phyloP scores from a whole-genome alignment of 306 rosid species.

The Ammopiptanthus mongolicus region DNA sequence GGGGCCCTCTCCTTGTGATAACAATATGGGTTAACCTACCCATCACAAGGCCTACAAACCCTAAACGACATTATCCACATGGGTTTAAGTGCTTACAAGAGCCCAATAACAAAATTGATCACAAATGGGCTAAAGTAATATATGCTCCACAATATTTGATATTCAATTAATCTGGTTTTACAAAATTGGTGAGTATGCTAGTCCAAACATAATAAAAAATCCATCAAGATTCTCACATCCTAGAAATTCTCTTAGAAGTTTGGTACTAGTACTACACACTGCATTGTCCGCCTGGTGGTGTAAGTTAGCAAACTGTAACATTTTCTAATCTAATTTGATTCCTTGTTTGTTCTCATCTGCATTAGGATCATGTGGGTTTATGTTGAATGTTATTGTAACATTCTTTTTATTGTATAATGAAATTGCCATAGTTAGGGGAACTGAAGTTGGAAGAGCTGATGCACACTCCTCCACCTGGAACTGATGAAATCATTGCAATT shows the following conservation, averaged over 20 bases:
- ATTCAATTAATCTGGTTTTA: too few relatives aligned
- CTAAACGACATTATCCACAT: too few relatives aligned
- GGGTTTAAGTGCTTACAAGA: too few relatives aligned
- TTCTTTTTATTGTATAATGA: conserved; percentile 18
- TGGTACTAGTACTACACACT: background rate
- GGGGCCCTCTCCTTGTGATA: too few relatives aligned
- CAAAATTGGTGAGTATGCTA: too few relatives aligned
- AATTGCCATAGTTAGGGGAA: conserved; percentile 55
- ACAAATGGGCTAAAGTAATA: too few relatives aligned
- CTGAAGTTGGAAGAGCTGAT: conserved; percentile 74
- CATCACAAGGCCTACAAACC: too few relatives aligned
- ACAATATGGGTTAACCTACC: too few relatives aligned
- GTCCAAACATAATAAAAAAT: too few relatives aligned
- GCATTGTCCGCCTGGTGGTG: background rate
- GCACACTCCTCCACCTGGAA: conserved; percentile 81
- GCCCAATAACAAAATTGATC: too few relatives aligned
- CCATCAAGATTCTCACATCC: background rate
- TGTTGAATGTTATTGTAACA: conserved; percentile 7
- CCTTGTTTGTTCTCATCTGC: background rate
- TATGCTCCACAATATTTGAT: too few relatives aligned
- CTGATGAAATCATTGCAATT: conserved; percentile 81
- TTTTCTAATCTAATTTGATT: background rate
- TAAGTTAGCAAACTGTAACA: background rate
- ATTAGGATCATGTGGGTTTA: background rate
- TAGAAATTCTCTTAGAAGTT: background rate